Base-by-base conservation (phyloP, 352 stramenopile species). In the Bremia lactucae region DNA sequence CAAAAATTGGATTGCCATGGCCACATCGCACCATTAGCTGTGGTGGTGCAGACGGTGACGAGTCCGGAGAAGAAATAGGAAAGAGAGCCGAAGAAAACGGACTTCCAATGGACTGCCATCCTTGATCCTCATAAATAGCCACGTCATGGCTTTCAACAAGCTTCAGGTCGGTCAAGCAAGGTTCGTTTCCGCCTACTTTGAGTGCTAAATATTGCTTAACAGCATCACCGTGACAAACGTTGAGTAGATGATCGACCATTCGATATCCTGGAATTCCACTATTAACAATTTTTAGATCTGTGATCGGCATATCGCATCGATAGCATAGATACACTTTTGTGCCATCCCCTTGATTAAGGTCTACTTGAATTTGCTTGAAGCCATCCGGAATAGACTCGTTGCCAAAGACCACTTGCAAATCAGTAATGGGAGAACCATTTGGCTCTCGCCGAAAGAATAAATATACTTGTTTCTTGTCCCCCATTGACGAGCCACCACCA, bases 271-370 rank as follows among this genome's bases (percentile, higher is more conserved):
- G 77, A 21, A 91, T 86, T 28, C 79, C 79, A 14, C 61, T 77
- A 24, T 83, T 84, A 21, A 94, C 79, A 31, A 92, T 83, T 55
- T 86, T 83, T 22, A 94, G 47, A 44, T 94, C 81, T 0, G 77
- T 91, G 43, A 94, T 83, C 4, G 81, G 81, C 77, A 92, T 91
- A 53, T 94, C 81, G 42, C 77, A 86, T 2, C 79, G 74, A 46
- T 92, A 94, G 48, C 81, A 94, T 21, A 94, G 49, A 35, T 83
- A 89, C 4, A 90, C 77, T 28, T 85, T 89, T 9, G 68, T 72
- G 37, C 71, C 81, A 52, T 87, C 79, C 6, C 79, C 75, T 51
- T 92, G 79, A 37, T 94, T 94, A 6, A 94, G 36, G 34, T 94
- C 81, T n/a, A 87, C 68, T 33, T 76, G 66, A 31, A 94, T 87